Evolutionary conservation across 371 early-diverging fungal species (phyloP).

Genomic region (Mucor racemosus): DNA sequence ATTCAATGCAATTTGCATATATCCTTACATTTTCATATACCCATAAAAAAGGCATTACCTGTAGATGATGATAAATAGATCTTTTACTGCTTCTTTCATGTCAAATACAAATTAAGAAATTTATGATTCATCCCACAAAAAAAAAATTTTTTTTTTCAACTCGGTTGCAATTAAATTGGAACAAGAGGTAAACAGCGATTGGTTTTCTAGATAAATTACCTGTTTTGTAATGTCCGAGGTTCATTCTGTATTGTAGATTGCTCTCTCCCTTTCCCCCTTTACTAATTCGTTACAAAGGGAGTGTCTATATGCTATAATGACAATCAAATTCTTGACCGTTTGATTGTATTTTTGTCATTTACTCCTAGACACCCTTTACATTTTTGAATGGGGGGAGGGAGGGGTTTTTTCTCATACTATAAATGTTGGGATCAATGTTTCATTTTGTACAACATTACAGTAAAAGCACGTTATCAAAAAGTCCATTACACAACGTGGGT

Average conservation of each 20-base stretch:
- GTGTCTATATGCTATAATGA: no score
- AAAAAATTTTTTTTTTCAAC: not conserved
- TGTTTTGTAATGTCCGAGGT: conserved; percentile 6
- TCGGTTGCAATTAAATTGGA: not conserved
- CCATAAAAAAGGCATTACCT: not conserved
- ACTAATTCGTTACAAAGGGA: not conserved
- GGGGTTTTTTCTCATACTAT: conserved; percentile 1
- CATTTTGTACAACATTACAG: not conserved
- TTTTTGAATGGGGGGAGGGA: no score
- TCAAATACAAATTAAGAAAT: conserved; percentile 1
- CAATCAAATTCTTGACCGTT: no score
- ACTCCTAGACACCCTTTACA: no score
- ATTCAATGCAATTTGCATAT: not conserved
- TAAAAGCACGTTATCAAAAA: conserved; percentile 1
- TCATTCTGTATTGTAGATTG: not conserved
- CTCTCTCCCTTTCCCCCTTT: not conserved
- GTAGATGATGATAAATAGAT: not conserved
- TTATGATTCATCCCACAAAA: not conserved
- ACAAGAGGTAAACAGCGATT: conserved; percentile 3
- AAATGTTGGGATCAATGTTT: not conserved
- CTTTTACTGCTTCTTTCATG: not conserved
- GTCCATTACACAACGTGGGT: conserved; percentile 3
- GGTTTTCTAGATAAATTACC: conserved; percentile 5
- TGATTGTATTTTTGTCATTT: not conserved
- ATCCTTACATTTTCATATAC: not conserved